phyloP scores from a whole-genome alignment of 169 alveolate genomes.

The Plasmodium chabaudi region DNA sequence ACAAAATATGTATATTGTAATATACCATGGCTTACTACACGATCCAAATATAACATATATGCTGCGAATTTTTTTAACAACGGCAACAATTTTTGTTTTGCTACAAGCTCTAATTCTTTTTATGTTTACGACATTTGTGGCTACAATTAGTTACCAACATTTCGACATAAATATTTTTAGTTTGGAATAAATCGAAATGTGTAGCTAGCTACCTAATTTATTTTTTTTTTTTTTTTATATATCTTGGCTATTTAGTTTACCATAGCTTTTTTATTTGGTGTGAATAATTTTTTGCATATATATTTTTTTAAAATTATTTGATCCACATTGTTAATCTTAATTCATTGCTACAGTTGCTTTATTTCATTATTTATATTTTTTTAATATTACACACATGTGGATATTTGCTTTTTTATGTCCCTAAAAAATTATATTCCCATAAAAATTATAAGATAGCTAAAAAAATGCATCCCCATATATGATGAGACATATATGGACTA shows the following conservation, averaged over 20 bases:
- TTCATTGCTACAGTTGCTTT: neutral
- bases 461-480: too few relatives aligned
- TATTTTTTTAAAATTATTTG: neutral
- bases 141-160: neutral
- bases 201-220: neutral
- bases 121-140: slow-evolving; percentile 42
- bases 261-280: neutral
- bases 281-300: neutral
- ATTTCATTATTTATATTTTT: too few relatives aligned
- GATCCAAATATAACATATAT: slow-evolving; percentile 7
- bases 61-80: slow-evolving; percentile 72
- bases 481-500: too few relatives aligned
- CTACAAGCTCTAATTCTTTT: slow-evolving; percentile 39
- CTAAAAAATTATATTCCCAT: too few relatives aligned
- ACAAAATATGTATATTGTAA: slow-evolving; percentile 70
- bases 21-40: slow-evolving; percentile 47
- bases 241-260: neutral
- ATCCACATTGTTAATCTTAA: slow-evolving; percentile 1
- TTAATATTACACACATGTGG: too few relatives aligned
- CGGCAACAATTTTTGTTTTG: slow-evolving; percentile 62
- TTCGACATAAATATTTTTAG: neutral
- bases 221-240: neutral
- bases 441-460: too few relatives aligned
- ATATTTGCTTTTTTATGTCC: too few relatives aligned
- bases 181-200: neutral